phyloP scores from a whole-genome alignment of 495 filamentous ascomycete species.

The Penicillium cataractarum region DNA sequence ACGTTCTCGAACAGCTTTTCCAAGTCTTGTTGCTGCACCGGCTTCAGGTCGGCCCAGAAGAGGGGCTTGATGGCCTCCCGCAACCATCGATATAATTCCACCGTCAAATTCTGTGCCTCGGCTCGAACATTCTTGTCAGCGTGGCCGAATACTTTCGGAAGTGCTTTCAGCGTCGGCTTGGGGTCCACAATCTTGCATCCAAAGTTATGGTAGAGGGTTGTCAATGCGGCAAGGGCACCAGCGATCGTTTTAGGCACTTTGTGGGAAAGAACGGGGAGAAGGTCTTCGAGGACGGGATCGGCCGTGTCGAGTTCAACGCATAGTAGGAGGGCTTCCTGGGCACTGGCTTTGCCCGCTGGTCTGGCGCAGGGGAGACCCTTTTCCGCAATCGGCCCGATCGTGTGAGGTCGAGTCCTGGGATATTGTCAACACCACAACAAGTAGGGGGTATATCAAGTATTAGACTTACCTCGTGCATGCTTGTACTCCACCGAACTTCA shows the following conservation, averaged over 20 bases:
- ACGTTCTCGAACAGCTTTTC: slow-evolving; percentile 93
- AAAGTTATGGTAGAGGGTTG: slow-evolving; percentile 84
- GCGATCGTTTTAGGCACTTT: slow-evolving; percentile 96
- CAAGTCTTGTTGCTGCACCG: slow-evolving; percentile 91
- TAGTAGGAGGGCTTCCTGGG: slow-evolving; percentile 83
- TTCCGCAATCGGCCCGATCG: slow-evolving; percentile 79
- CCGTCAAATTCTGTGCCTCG: slow-evolving; percentile 87
- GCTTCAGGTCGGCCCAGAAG: slow-evolving; percentile 95
- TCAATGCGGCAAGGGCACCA: slow-evolving; percentile 77
- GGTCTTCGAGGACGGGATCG: slow-evolving; percentile 84
- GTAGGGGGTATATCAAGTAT: background rate
- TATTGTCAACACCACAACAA: slow-evolving; percentile 6
- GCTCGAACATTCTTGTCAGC: slow-evolving; percentile 98
- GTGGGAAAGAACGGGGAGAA: slow-evolving; percentile 81
- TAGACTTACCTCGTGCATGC: slow-evolving; percentile 68
- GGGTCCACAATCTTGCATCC: slow-evolving; percentile 97
- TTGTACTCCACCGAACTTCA: slow-evolving; percentile 82
- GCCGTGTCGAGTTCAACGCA: slow-evolving; percentile 89
- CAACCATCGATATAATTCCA: slow-evolving; percentile 96
- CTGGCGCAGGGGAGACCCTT: slow-evolving; percentile 88
- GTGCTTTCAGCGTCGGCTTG: slow-evolving; percentile 86
- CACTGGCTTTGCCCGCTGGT: slow-evolving; percentile 83
- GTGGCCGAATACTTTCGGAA: slow-evolving; percentile 92
- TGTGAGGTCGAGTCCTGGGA: slow-evolving; percentile 70
- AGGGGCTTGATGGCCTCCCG: slow-evolving; percentile 97